Evolutionary conservation across 371 early-diverging fungal genomes (phyloP), one percentile per base, ranked within the genome.

Genomic region (Lichtheimia ramosa): DNA sequence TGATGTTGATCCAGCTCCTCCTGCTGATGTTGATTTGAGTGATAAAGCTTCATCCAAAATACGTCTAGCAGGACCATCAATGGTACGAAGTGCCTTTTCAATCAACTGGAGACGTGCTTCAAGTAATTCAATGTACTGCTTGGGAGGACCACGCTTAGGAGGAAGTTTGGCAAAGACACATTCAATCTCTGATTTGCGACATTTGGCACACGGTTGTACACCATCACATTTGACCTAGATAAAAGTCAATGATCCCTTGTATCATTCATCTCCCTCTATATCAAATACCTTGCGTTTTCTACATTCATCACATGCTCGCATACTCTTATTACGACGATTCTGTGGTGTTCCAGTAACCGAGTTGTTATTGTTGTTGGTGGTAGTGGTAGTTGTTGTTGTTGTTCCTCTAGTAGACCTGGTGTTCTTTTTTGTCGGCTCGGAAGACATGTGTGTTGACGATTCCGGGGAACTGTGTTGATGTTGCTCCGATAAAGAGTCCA

Each of bases 211-310:
- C 25, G 81, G 81, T 41, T 81, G 76, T 4, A 71, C 74, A 23
- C 81, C 81, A 58, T 81, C 77, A 51, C 81, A 81, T 61, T 81
- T 81, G 12, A 81, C 77, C 81, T 81, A 48, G 49, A 52, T 34
- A 10, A 34, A 34, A 28, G 7, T 12, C 52, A 24, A 56, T 50
- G 28, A 21, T 16, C 53, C n/a, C 40, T 53, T 27, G n/a, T 27
- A 43, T 34, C 27, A 15, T 27, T 51, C 25, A 15, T 25, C n/a
- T n/a, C 18, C 52, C 28, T 25, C 13, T 2, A n/a, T 46, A 16
- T 46, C 1, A 21, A 16, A 16, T 73, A 80, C 81, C 74, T 81
- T 81, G 63, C 81, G 70, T 58, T 77, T 81, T 64, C 81, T 58
- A 61, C 81, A 81, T 56, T 77, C 78, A 54, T 77, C 78, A 51